A percentile compares a stretch with the other conserved stretches of the same genome.
Conservation (phyloP, 176 grass and related monocot species). For the Ensete glaucum region DNA sequence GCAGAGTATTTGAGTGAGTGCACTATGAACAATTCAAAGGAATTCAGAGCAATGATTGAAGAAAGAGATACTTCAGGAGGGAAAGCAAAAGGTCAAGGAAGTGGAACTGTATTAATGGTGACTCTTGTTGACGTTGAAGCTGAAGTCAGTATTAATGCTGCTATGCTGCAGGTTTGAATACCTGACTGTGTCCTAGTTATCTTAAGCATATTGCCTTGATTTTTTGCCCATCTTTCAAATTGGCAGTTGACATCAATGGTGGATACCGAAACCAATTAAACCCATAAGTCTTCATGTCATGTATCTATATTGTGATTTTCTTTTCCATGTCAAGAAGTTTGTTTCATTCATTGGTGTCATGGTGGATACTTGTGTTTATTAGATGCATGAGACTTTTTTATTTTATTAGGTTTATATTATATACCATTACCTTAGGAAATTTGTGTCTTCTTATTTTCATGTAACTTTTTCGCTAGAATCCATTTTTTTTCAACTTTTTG, state of each 20-base stretch:
- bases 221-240: neutral
- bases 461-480: too few species aligned
- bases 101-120: slow-evolving; percentile 51
- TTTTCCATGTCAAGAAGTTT: neutral
- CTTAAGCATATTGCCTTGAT: neutral
- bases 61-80: slow-evolving; percentile 77
- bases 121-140: slow-evolving; percentile 73
- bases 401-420: too few species aligned
- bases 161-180: slow-evolving; percentile 77
- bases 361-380: too few species aligned
- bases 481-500: too few species aligned
- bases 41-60: slow-evolving; percentile 82
- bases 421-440: too few species aligned
- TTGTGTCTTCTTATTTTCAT: too few species aligned
- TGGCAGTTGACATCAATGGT: neutral
- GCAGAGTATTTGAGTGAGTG: slow-evolving; percentile 73
- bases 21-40: slow-evolving; percentile 57
- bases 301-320: neutral
- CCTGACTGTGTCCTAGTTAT: slow-evolving; percentile 10
- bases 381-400: too few species aligned
- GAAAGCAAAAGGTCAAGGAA: slow-evolving; percentile 79
- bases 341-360: neutral
- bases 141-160: slow-evolving; percentile 77
- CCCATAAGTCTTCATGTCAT: neutral
- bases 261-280: too few species aligned